A percentile compares a stretch with the other conserved stretches of the same genome.
Conservation (phyloP, 2,329 filamentous ascomycete species). For the Nothophaeocryptopus gaeumannii region DNA sequence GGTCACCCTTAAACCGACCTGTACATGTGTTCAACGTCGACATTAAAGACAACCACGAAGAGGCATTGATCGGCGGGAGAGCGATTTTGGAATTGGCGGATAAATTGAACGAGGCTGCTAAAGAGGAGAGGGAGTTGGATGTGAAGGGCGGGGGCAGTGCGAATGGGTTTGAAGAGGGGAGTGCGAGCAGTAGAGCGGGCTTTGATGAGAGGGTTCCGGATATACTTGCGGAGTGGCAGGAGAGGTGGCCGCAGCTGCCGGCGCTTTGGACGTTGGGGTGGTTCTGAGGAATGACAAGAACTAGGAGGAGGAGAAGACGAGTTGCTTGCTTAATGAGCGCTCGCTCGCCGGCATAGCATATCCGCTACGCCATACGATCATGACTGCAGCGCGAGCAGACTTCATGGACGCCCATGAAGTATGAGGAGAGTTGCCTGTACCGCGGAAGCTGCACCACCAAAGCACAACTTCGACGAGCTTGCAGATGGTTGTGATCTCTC, state of each 20-base stretch:
- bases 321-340: background rate
- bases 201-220: constrained; percentile 95
- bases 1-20: constrained; percentile 80
- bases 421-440: no score
- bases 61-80: constrained; percentile 83
- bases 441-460: no score
- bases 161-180: constrained; percentile 70
- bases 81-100: constrained; percentile 91
- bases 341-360: no score
- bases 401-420: no score
- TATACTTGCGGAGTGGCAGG: constrained; percentile 88
- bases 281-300: constrained; percentile 57
- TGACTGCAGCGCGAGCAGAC: no score
- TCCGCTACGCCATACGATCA: no score
- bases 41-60: constrained; percentile 97
- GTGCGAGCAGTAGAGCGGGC: constrained; percentile 63
- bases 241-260: constrained; percentile 86
- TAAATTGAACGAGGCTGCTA: constrained; percentile 75
- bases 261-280: constrained; percentile 93
- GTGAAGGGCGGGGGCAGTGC: constrained; percentile 53
- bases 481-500: no score
- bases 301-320: background rate
- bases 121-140: constrained; percentile 73
- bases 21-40: constrained; percentile 99
- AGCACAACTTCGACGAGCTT: no score